These are phyloP conservation scores for Diaporthe sp. DNA, from an alignment of 2,329 filamentous ascomycete species.

Conservation along the genomic window DNA sequence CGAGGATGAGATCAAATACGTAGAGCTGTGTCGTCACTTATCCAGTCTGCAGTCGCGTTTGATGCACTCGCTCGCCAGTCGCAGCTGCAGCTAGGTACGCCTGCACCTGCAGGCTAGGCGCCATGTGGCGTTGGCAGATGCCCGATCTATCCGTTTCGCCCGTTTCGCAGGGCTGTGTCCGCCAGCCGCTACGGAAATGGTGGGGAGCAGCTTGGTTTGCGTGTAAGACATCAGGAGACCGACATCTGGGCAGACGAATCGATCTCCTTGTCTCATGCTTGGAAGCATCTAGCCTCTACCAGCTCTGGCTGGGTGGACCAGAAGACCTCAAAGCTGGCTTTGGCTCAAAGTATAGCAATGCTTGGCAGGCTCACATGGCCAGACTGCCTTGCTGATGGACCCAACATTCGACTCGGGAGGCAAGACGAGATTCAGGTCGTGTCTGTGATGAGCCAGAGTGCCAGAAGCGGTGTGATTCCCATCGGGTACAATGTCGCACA, in stretches of 20 bases:
- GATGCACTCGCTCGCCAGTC: neutral
- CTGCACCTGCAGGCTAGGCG: neutral
- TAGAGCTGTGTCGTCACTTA: neutral
- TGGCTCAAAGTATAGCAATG: neutral
- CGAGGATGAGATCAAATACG: neutral
- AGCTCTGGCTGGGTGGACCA: neutral
- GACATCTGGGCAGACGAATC: neutral
- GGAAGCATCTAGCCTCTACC: constrained; percentile 17
- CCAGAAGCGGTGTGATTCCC: neutral
- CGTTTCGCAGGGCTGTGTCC: constrained; percentile 15
- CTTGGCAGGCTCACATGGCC: constrained; percentile 9
- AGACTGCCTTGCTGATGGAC: neutral
- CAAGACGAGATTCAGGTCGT: neutral
- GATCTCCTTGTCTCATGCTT: neutral
- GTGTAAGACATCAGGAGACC: constrained; percentile 11
- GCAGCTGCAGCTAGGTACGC: neutral
- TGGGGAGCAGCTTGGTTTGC: neutral
- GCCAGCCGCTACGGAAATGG: neutral
- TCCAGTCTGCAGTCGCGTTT: neutral
- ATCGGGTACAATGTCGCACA: neutral
- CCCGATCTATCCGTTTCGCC: neutral
- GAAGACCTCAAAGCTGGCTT: neutral
- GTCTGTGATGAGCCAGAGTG: neutral
- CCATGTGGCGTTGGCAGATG: neutral
- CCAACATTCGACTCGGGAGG: constrained; percentile 1